Evolutionary conservation across 805 yeast species (phyloP), one percentile per base, ranked within the genome.

Genomic region (Saturnispora quitensis): DNA sequence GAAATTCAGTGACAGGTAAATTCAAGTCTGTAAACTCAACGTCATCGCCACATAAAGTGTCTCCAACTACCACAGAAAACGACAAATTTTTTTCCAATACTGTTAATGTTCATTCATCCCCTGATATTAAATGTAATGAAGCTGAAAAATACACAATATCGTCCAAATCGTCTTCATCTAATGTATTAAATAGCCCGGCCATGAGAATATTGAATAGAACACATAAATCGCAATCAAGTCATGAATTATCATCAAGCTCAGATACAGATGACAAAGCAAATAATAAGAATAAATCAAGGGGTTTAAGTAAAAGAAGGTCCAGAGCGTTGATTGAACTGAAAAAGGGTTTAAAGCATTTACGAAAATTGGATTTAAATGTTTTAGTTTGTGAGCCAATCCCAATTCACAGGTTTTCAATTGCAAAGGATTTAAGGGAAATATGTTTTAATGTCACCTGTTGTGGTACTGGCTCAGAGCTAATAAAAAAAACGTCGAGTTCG

Each of bases 381-480:
- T 70, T 91, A 45, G 71, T 89, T 13, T 89, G 97, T 66, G 96
- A 89, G 60, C 89, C 93, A 2, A 86, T 87, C 54, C 93, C 96
- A 0, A 84, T 84, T 52, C 82, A 87, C 58, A 69, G 95, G 47
- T 86, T 78, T 60, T 74, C 87, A 13, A 75, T 84, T 27, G 76
- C 80, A 43, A 78, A 75, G 53, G 74, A 82, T 55, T 70, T 91
- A 53, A 87, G 80, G 54, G 73, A 75, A 49, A 62, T 82, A 24
- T 95, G 95, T 1, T 89, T 96, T 68, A 80, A 83, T 12, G 96
- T 89, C 8, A 86, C 87, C 4, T 73, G 86, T 2, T 85, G 87
- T 6, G 72, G 81, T 0, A 81, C 82, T 53, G 96, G 95, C 1
- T 91, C 89, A 54, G 97, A 89, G 55, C 72, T 89, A 53, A 77